Conservation (phyloP, 2,329 filamentous ascomycete genomes). For the Diplocarpon mali region DNA sequence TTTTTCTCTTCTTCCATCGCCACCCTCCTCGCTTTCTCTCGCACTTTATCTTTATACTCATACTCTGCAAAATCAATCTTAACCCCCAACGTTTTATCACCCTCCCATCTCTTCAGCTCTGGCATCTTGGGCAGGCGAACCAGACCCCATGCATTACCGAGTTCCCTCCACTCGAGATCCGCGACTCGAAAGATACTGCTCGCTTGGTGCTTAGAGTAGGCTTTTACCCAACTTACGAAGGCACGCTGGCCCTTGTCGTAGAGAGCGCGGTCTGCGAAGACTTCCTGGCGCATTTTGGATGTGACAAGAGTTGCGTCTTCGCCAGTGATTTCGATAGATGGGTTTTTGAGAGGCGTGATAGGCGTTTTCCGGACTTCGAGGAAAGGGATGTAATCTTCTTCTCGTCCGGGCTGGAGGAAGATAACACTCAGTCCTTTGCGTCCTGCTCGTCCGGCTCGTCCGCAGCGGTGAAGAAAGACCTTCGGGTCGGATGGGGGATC, state of each 20-base stretch:
- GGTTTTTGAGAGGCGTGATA: constrained; percentile 50
- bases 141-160: constrained; percentile 76
- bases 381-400: constrained; percentile 85
- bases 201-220: constrained; percentile 84
- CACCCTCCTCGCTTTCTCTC: constrained; percentile 53
- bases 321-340: constrained; percentile 45
- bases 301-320: constrained; percentile 48
- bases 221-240: constrained; percentile 88
- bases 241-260: constrained; percentile 84
- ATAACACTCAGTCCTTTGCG: constrained; percentile 76
- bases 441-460: constrained; percentile 81
- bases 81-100: constrained; percentile 51
- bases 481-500: constrained; percentile 84
- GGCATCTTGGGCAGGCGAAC: constrained; percentile 88
- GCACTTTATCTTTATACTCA: constrained; percentile 59
- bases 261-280: constrained; percentile 38
- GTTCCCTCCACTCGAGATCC: constrained; percentile 76
- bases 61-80: constrained; percentile 57
- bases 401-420: constrained; percentile 71
- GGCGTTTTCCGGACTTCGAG: constrained; percentile 81
- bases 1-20: constrained; percentile 41
- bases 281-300: constrained; percentile 48
- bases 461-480: constrained; percentile 88
- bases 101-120: constrained; percentile 64
- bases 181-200: constrained; percentile 77